Conservation (phyloP, 768 basidiomycete genomes). For the Termitomyces sp. region DNA sequence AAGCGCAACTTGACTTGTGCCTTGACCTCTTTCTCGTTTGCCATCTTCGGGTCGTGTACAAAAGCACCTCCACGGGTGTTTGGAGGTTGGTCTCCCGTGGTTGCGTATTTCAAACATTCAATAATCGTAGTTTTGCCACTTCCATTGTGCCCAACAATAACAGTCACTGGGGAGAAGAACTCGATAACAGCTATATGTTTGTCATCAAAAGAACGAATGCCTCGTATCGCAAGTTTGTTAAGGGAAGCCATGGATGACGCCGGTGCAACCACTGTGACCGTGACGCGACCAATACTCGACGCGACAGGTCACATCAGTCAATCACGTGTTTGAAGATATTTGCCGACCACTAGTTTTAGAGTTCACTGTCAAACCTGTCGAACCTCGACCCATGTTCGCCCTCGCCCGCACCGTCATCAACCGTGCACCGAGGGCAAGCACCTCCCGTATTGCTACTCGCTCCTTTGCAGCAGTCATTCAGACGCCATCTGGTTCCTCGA, state of each 20-base stretch:
- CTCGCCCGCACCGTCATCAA: slow-evolving; percentile 9
- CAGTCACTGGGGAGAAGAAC: slow-evolving; percentile 96
- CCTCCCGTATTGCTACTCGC: slow-evolving; percentile 14
- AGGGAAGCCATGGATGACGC: slow-evolving; percentile 62
- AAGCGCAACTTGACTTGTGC: slow-evolving; percentile 97
- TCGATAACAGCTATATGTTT: slow-evolving; percentile 91
- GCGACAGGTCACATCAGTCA: slow-evolving; percentile 10
- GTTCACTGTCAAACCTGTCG: too few relatives aligned
- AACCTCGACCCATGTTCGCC: slow-evolving; percentile 8
- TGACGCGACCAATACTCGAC: not conserved
- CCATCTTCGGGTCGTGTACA: slow-evolving; percentile 98
- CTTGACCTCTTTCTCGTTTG: slow-evolving; percentile 98
- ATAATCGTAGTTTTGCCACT: slow-evolving; percentile 99
- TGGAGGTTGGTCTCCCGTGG: slow-evolving; percentile 96
- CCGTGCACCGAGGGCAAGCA: slow-evolving; percentile 2
- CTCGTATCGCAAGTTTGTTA: slow-evolving; percentile 91
- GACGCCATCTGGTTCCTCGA: slow-evolving; percentile 7
- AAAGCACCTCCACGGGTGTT: slow-evolving; percentile 99
- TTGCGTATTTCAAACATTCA: slow-evolving; percentile 98
- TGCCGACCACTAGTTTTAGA: not conserved
- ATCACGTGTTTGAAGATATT: slow-evolving; percentile 6
- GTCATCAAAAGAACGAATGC: slow-evolving; percentile 96
- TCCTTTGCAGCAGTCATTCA: slow-evolving; percentile 23
- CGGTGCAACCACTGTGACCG: too few relatives aligned
- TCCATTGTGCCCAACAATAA: slow-evolving; percentile 98